Base-by-base conservation (phyloP, 139 green algal species). In the Micromonas commoda region DNA sequence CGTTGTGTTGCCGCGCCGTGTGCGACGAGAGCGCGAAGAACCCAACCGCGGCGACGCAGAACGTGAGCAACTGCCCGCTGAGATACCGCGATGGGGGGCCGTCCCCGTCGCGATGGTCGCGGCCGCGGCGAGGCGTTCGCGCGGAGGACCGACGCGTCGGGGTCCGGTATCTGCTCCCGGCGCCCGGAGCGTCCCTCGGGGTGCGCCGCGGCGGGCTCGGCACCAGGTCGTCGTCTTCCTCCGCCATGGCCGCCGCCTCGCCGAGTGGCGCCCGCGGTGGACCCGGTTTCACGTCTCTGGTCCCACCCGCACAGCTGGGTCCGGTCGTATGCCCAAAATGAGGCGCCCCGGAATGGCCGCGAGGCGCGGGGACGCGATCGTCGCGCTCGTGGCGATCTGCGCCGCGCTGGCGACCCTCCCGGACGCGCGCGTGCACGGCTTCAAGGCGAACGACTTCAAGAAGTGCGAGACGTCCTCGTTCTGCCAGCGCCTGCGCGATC, bases 401-500 rank as follows among this genome's bases (percentile, higher is more conserved):
- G 9, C 16, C 45, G 45, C 16, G 9, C 45, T 57, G 45, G 16
- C 45, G 45, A 57, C 38, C 1, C 38, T 63, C 2, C n/a, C 51
- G 2, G 2, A 28, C 69, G 33, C 16, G 16, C 64, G 51, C 45
- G 78, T 61, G 6, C 28, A 20, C 28, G 90, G 80, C 0, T 97
- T 98, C 85, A 98, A 98, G 80, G 85, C 86, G 26, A 81, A 97
- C 0, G 93, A 98, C 37, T 97, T 98, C 83, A 97, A 96, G 87
- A 97, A 89, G 68, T 99, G 93, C 84, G 77, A 82, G 0, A 85
- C 93, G 32, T 80, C 85, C 0, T 81, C 76, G 13, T 99, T 99
- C 82, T 99, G 95, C 82, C 82, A 78, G 0, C 86, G 93, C 2
- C 90, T 96, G 60, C 83, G 93, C 5, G 85, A 88, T 32, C 51